These are phyloP conservation scores for Endotrypanum monterogeii DNA, from an alignment of 208 protist species.

Conservation along the genomic window DNA sequence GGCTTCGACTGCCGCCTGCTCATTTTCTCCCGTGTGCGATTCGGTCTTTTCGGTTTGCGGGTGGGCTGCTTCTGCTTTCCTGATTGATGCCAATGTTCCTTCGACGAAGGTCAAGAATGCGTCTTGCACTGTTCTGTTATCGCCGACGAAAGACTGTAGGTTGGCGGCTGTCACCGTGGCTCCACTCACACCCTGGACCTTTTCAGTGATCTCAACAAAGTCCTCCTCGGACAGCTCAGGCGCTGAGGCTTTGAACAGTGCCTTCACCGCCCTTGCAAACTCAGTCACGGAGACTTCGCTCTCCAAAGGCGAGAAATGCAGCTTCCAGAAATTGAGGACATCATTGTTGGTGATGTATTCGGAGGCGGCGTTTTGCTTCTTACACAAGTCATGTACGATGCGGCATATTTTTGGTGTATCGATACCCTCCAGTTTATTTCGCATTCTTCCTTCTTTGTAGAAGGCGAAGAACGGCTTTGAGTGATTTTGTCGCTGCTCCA, in stretches of 20 bases:
- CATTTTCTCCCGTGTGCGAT: no score
- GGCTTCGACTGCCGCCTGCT: not conserved
- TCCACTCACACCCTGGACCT: conserved; percentile 35
- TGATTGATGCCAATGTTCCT: not conserved
- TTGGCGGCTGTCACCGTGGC: conserved; percentile 41
- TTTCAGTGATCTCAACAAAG: conserved; percentile 32
- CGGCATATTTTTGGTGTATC: conserved; percentile 85
- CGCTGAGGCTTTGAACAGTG: conserved; percentile 14
- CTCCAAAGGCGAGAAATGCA: conserved; percentile 65
- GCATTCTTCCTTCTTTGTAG: conserved; percentile 85
- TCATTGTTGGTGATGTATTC: conserved; percentile 79
- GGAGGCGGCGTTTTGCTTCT: conserved; percentile 62
- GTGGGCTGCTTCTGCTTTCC: not conserved
- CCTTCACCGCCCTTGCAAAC: conserved; percentile 46
- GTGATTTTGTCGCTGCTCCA: conserved; percentile 64
- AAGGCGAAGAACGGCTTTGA: conserved; percentile 90
- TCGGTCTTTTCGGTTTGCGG: conserved; percentile 10
- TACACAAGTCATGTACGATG: conserved; percentile 76
- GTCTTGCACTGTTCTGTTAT: conserved; percentile 34
- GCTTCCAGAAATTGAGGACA: conserved; percentile 74
- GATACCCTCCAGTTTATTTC: conserved; percentile 74
- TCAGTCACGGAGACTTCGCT: conserved; percentile 56
- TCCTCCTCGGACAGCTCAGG: conserved; percentile 22
- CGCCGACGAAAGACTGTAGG: conserved; percentile 74
- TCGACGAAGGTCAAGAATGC: conserved; percentile 25